These are phyloP conservation scores for Phalaenopsis hybrid DNA, from an alignment of 116 monocot genomes.

Conservation along the genomic window DNA sequence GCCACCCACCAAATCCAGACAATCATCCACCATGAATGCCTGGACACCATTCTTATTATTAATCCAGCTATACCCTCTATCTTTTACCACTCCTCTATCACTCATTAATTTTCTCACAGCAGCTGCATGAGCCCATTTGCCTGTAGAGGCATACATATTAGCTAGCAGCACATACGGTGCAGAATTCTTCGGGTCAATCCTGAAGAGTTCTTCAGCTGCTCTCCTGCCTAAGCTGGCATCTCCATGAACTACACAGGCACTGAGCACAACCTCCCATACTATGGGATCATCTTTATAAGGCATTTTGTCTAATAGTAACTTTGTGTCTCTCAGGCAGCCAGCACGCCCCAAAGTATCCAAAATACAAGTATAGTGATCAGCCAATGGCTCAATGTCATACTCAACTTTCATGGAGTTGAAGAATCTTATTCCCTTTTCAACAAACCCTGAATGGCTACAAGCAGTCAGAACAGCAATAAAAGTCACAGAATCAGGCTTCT, in stretches of 20 bases:
- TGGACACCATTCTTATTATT: constrained; percentile 39
- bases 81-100: constrained; percentile 47
- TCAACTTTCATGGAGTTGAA: constrained; percentile 58
- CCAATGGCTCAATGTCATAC: constrained; percentile 49
- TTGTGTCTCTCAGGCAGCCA: constrained; percentile 55
- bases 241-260: constrained; percentile 66
- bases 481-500: constrained; percentile 63
- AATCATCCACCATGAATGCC: constrained; percentile 72
- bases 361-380: constrained; percentile 79
- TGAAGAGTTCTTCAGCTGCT: constrained; percentile 68
- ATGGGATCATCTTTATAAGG: constrained; percentile 69
- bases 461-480: constrained; percentile 72
- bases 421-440: constrained; percentile 45
- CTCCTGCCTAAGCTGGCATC: constrained; percentile 48
- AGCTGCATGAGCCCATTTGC: constrained; percentile 46
- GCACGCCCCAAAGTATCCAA: constrained; percentile 72
- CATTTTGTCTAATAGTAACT: constrained; percentile 47
- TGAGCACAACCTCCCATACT: constrained; percentile 84
- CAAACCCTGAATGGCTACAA: constrained; percentile 73
- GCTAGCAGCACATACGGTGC: constrained; percentile 73
- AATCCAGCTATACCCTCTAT: constrained; percentile 80
- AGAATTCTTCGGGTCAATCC: constrained; percentile 54
- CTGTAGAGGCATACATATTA: constrained; percentile 71
- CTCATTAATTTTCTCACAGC: constrained; percentile 66
- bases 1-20: constrained; percentile 4